Evolutionary conservation across 1,139 yeast species (phyloP).

Genomic region (Hansenula sp.): DNA sequence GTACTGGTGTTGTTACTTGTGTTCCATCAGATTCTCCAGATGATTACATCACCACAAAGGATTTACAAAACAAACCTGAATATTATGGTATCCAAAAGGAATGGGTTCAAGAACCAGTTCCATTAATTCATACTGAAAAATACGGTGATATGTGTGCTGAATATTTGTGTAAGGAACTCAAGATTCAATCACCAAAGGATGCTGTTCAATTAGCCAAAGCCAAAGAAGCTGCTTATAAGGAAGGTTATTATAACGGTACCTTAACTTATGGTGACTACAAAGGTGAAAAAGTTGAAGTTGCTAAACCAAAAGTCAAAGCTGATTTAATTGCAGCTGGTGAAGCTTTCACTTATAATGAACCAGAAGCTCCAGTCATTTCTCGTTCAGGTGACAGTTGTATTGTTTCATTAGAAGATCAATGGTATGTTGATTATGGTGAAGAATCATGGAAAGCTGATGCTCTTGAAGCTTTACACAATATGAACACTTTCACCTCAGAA

Average conservation of each 20-base stretch:
- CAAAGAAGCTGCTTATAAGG: conserved; percentile 92
- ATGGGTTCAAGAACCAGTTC: conserved; percentile 79
- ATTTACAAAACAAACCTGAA: conserved; percentile 85
- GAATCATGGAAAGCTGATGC: conserved; percentile 86
- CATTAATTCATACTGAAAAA: conserved; percentile 74
- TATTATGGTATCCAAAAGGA: conserved; percentile 80
- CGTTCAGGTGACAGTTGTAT: conserved; percentile 97
- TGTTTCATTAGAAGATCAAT: conserved; percentile 96
- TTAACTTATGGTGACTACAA: conserved; percentile 77
- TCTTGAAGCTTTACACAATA: conserved; percentile 66
- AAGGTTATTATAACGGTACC: conserved; percentile 89
- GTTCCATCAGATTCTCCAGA: conserved; percentile 99
- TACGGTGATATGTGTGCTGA: conserved; percentile 92
- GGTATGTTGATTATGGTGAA: conserved; percentile 99
- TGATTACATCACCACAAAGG: conserved; percentile 83
- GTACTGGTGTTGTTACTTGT: conserved; percentile 99
- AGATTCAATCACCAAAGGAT: conserved; percentile 95
- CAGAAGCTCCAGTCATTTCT: conserved; percentile 84
- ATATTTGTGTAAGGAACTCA: conserved; percentile 74
- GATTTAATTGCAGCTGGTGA: conserved; percentile 74
- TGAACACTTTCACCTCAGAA: conserved; percentile 82
- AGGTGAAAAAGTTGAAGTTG: conserved; percentile 88
- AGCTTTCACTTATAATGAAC: conserved; percentile 91
- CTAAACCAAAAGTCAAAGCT: conserved; percentile 81
- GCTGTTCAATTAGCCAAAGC: conserved; percentile 83